Conservation (phyloP, 2,329 filamentous ascomycete species). For the Calycina herbarum region DNA sequence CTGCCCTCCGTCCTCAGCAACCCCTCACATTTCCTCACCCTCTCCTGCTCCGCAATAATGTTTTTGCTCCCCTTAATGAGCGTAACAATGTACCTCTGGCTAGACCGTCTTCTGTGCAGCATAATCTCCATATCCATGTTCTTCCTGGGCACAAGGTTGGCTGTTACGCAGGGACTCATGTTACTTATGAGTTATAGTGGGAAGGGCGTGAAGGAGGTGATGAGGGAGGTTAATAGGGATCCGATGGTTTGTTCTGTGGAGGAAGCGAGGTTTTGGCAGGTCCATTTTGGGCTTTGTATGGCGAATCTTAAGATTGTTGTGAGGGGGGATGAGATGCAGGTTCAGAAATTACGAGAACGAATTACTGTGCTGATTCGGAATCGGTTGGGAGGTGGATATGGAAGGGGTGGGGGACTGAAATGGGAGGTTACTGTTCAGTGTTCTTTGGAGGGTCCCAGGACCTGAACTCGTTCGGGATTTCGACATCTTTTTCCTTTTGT, state of each 20-base stretch:
- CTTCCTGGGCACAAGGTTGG: conserved; percentile 76
- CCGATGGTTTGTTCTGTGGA: conserved; percentile 75
- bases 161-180: conserved; percentile 86
- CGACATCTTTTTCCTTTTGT: no score
- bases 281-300: conserved; percentile 96
- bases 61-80: conserved; percentile 80
- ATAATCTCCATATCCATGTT: conserved; percentile 89
- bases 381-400: conserved; percentile 83
- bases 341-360: conserved; percentile 72
- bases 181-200: conserved; percentile 82
- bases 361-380: conserved; percentile 80
- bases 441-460: conserved; percentile 29
- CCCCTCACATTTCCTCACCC: conserved; percentile 89
- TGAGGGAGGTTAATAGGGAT: conserved; percentile 82
- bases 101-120: conserved; percentile 80
- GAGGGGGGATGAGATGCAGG: conserved; percentile 66
- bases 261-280: conserved; percentile 96
- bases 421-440: conserved; percentile 95
- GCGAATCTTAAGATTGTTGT: conserved; percentile 85
- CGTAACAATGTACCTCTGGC: conserved; percentile 76
- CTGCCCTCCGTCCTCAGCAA: conserved; percentile 89
- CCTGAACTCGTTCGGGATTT: neutral
- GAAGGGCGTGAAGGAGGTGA: conserved; percentile 54
- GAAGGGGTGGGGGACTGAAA: conserved; percentile 71
- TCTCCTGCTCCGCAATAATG: conserved; percentile 80